Evolutionary conservation across 2,329 filamentous ascomycete species (phyloP), one percentile per base, ranked within the genome.

Genomic region (Nothophaeocryptopus gaeumannii): DNA sequence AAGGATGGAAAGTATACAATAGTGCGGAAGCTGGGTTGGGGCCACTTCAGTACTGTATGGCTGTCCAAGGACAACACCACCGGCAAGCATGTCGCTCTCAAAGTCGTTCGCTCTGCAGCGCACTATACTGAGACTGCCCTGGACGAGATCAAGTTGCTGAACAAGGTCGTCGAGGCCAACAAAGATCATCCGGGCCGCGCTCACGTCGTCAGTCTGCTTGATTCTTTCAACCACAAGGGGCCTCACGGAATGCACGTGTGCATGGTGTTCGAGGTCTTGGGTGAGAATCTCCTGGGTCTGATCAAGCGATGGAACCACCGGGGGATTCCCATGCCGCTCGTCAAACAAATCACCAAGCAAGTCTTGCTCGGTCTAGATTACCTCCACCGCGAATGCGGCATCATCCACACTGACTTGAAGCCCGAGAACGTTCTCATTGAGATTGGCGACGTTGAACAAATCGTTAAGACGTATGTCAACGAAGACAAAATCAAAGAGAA

Each of bases 261-360:
- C 76, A 97, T 99, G 92, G 93, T 99, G 7, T 99, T 99, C 64
- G 93, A 99, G 71, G 93, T 99, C 3, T 74, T 99, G 49, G 93
- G 93, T 46, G 91, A 97, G 78, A 97, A 97, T 67, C 73, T 97
- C 57, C 75, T 97, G 45, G 92, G 93, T 20, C 74, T 99, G 67
- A 96, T 99, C 78, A 97, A 97, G 81, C 85, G 89, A 63, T 97
- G 92, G 91, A 96, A 97, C 70, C 93, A 97, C 70, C 83, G 93
- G 53, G 93, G 93, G 41, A 97, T 99, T 51, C 93, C 93, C 37
- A 95, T 96, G 85, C 82, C 89, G 12, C 79, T 99, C 11, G 93
- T 97, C 68, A 96, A 96, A 78, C 93, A 97, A 71, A 99, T 99
- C 72, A 95, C 93, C 29, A 97, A 97, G 72, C 93, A 99, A 74